Conservation (phyloP, 2,329 filamentous ascomycete species). For the Decorospora gaudefroyi region DNA sequence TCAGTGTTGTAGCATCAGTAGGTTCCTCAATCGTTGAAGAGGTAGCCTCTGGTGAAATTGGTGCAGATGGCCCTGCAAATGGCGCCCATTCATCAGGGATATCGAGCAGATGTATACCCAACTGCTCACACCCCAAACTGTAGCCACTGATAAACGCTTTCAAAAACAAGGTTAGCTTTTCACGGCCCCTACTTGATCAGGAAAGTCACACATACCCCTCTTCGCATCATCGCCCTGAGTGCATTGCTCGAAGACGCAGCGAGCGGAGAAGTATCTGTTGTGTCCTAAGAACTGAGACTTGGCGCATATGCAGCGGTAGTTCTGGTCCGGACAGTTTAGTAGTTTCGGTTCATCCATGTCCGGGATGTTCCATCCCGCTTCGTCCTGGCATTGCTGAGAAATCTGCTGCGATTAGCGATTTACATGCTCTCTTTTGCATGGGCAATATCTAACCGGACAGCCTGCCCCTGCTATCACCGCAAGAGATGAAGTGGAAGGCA, state of each 20-base stretch:
- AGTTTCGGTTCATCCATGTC: not conserved
- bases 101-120: not conserved
- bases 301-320: conserved; percentile 8
- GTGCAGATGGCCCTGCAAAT: not conserved
- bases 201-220: conserved; percentile 5
- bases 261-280: conserved; percentile 10
- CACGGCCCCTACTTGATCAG: not conserved
- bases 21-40: not conserved
- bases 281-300: conserved; percentile 1
- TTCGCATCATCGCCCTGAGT: conserved; percentile 1
- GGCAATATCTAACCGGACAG: not conserved
- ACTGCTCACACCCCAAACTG: conserved; percentile 1
- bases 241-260: conserved; percentile 14
- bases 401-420: conserved; percentile 4
- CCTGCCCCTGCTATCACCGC: not conserved
- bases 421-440: not conserved
- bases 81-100: conserved; percentile 12
- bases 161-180: conserved; percentile 4
- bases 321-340: conserved; percentile 2
- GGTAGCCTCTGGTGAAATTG: not conserved
- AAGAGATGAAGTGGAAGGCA: not conserved
- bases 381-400: conserved; percentile 4
- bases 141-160: conserved; percentile 13
- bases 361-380: not conserved
- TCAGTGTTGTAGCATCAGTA: not conserved